Base-by-base conservation (phyloP, 805 yeast species). In the Komagataella mondaviorum region DNA sequence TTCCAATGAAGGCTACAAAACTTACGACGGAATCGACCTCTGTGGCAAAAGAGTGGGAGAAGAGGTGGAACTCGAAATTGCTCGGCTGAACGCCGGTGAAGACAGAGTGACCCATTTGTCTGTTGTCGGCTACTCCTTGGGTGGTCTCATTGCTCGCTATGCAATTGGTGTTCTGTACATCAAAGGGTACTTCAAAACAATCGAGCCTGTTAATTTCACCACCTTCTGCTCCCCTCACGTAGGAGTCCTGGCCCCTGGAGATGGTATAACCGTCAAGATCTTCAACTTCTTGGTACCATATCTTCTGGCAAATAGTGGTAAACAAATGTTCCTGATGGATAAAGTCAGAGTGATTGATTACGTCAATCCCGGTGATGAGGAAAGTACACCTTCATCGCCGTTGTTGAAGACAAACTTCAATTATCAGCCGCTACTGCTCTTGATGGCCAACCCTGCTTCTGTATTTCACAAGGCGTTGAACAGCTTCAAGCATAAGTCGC, bases 21-120 rank as follows among this genome's bases (percentile, higher is more conserved):
- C 96, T 2, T 83, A 87, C 58, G 96, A 88, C 60, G 96, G 96
- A 2, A 80, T 88, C 20, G 95, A 88, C 56, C 80, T 87, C 23
- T 87, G 93, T 60, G 96, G 95, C 1, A 71, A 80, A 49, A 70
- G 95, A 20, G 83, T 86, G 6, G 80, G 85, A 1, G 75, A 75
- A 51, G 96, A 88, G 64, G 80, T 88, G 49, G 62, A 69, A 17
- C 56, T 54, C 1, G 71, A 71, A 57, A 66, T 78, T 17, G 55
- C 57, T 4, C 46, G 47, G 18, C 48, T 57, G 52, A 56, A 53
- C 39, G 44, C 48, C 4, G 61, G 58, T n/a, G 59, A 61, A 12
- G 64, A 62, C n/a, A 57, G 54, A 14, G 87, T 88, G 8, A 70
- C 72, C n/a, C 79, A 81, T 58, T 72, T 91, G 49, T 86, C 95